Evolutionary conservation across 352 stramenopile genomes (phyloP).

Genomic region (Thalassiosira livingstoniorum): DNA sequence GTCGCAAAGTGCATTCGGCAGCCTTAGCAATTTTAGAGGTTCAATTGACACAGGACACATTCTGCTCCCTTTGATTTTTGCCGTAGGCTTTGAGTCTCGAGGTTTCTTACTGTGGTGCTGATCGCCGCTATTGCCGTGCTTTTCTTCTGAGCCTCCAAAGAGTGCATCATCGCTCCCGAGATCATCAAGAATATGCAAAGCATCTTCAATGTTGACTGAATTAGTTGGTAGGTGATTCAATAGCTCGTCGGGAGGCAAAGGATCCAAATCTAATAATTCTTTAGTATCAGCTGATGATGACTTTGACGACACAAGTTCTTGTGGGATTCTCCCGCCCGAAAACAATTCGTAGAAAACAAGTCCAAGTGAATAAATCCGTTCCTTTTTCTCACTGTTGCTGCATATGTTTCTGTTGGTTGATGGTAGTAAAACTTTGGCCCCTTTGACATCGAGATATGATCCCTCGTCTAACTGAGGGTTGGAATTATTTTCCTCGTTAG

Average conservation of each 20-base stretch:
- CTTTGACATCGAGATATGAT: too few species aligned
- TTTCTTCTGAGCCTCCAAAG: not conserved
- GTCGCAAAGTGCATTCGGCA: constrained; percentile 34
- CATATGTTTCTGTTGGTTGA: too few species aligned
- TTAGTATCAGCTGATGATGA: not conserved
- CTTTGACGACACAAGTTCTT: not conserved
- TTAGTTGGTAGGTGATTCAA: not conserved
- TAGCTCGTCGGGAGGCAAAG: not conserved
- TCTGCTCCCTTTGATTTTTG: not conserved
- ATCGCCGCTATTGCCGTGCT: not conserved
- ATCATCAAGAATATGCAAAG: not conserved
- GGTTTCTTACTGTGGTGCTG: not conserved
- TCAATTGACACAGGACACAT: not conserved
- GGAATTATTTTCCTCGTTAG: too few species aligned
- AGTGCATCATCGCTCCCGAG: not conserved
- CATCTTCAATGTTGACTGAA: too few species aligned
- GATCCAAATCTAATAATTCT: not conserved
- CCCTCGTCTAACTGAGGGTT: too few species aligned
- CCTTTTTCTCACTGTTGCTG: too few species aligned
- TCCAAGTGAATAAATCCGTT: constrained; percentile 3
- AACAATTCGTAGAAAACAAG: constrained; percentile 18
- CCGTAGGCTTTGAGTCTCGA: too few species aligned
- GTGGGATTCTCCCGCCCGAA: not conserved
- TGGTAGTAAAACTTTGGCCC: too few species aligned
- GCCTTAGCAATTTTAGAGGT: constrained; percentile 24